phyloP scores from a whole-genome alignment of 2,329 filamentous ascomycete genomes.

The Fusarium cyanostomum region DNA sequence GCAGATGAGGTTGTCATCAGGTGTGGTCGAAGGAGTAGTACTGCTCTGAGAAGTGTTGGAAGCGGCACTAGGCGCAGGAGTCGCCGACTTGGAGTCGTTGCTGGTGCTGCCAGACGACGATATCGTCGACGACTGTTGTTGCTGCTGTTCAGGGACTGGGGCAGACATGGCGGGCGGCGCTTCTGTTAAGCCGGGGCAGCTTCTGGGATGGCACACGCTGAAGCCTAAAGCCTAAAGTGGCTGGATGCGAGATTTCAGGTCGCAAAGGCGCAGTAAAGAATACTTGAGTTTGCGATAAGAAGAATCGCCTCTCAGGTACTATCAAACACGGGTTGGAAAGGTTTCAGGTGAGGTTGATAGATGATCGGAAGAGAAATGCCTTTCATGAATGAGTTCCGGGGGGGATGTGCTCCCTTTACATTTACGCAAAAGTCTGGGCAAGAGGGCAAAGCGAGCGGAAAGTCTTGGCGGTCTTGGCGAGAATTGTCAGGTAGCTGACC shows the following conservation, averaged over 20 bases:
- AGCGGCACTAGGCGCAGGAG: constrained; percentile 61
- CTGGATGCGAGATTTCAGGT: neutral
- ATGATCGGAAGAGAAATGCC: constrained; percentile 37
- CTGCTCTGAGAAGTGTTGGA: constrained; percentile 57
- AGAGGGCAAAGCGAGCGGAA: constrained; percentile 50
- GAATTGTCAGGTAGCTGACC: constrained; percentile 27
- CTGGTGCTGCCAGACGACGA: constrained; percentile 52
- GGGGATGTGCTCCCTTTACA: constrained; percentile 51
- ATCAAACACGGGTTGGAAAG: constrained; percentile 1
- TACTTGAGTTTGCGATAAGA: neutral
- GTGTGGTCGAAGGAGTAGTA: constrained; percentile 50
- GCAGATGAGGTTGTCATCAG: constrained; percentile 66
- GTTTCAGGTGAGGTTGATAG: constrained; percentile 16
- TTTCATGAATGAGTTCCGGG: constrained; percentile 40
- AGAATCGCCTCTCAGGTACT: neutral
- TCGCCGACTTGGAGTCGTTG: constrained; percentile 62
- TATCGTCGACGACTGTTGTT: constrained; percentile 36
- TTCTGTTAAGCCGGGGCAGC: constrained; percentile 34
- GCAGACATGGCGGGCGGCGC: constrained; percentile 47
- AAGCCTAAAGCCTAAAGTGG: constrained; percentile 9
- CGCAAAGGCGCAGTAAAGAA: neutral
- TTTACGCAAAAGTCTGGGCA: constrained; percentile 48
- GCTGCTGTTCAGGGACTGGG: constrained; percentile 42
- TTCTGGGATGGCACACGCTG: constrained; percentile 20
- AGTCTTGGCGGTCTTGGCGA: constrained; percentile 50